These are phyloP conservation scores for Cynara cardunculus DNA, from an alignment of 129 eudicot species.

Conservation along the genomic window DNA sequence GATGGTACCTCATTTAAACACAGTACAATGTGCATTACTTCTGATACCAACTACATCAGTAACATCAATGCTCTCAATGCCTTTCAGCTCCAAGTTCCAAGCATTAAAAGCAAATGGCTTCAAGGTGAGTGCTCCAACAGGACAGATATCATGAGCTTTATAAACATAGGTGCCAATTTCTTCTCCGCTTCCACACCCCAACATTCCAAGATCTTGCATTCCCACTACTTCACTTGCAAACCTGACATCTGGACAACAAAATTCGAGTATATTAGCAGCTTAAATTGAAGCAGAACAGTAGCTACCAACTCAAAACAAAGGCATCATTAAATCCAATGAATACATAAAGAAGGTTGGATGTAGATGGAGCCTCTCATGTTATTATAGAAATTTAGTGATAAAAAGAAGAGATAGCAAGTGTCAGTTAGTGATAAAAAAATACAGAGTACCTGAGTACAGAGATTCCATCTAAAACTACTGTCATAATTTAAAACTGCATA, in stretches of 20 bases:
- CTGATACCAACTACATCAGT: slow-evolving; percentile 98
- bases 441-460: no score
- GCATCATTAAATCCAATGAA: no score
- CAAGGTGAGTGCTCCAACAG: slow-evolving; percentile 93
- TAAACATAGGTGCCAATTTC: slow-evolving; percentile 97
- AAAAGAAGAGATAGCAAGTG: no score
- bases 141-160: slow-evolving; percentile 89
- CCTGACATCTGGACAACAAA: slow-evolving; percentile 55
- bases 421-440: no score
- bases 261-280: neutral
- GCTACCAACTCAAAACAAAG: neutral
- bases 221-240: slow-evolving; percentile 87
- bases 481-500: no score
- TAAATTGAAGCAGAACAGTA: neutral
- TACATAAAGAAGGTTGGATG: no score
- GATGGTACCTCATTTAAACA: slow-evolving; percentile 93
- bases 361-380: no score
- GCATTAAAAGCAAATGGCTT: slow-evolving; percentile 97
- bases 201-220: no score
- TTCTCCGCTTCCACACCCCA: slow-evolving; percentile 99
- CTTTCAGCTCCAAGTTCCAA: slow-evolving; percentile 92
- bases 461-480: no score
- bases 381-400: no score
- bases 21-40: slow-evolving; percentile 93
- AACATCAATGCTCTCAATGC: slow-evolving; percentile 93